These are phyloP conservation scores for Corymbia citriodora DNA, from an alignment of 441 rosid genomes.

Conservation along the genomic window DNA sequence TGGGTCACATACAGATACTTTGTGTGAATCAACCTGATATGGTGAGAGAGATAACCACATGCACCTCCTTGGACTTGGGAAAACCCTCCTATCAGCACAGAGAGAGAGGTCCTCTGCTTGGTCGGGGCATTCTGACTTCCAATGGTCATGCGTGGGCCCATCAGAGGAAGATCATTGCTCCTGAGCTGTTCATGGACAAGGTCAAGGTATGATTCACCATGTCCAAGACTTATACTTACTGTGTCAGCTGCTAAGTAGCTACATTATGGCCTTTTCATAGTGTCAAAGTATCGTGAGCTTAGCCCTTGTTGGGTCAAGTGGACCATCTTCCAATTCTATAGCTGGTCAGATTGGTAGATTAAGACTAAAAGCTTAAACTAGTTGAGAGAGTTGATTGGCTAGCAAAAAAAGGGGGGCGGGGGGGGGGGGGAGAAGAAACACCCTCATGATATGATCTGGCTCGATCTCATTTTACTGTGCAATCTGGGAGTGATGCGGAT, in stretches of 20 bases:
- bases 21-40: background rate
- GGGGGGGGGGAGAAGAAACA: background rate
- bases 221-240: background rate
- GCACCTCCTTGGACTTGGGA: slow-evolving; percentile 19
- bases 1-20: slow-evolving; percentile 12
- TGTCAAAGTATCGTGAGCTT: background rate
- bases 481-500: background rate
- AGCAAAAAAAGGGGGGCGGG: background rate
- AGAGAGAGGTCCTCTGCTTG: slow-evolving; percentile 11
- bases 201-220: slow-evolving; percentile 4
- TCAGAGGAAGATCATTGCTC: slow-evolving; percentile 32
- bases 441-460: background rate
- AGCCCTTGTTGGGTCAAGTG: background rate
- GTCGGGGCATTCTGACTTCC: slow-evolving; percentile 21
- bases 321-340: background rate
- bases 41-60: slow-evolving; percentile 11
- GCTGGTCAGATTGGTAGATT: background rate
- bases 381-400: background rate
- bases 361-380: background rate
- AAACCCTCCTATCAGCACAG: slow-evolving; percentile 6
- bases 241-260: background rate
- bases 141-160: slow-evolving; percentile 20
- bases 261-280: background rate
- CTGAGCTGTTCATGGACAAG: slow-evolving; percentile 25
- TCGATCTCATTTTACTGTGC: background rate